Conservation (phyloP, 2,329 filamentous ascomycete genomes). For the Boeremia exigua region DNA sequence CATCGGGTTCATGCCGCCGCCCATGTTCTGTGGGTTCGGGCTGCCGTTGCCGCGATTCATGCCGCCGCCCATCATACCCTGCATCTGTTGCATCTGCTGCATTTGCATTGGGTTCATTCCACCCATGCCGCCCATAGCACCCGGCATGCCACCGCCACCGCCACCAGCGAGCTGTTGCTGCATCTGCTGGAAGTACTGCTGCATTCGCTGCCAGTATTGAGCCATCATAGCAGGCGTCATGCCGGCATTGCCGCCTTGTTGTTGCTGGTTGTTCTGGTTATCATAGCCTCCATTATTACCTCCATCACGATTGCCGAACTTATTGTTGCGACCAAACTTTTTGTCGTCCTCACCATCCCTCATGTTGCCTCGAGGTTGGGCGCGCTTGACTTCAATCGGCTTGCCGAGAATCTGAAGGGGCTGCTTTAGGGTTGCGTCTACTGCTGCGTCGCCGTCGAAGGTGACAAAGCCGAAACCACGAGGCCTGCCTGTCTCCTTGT, state of each 20-base stretch:
- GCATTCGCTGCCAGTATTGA: conserved; percentile 98
- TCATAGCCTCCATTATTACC: conserved; percentile 46
- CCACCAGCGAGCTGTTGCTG: conserved; percentile 79
- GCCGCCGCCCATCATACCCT: conserved; percentile 44
- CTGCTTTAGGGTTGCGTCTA: conserved; percentile 85
- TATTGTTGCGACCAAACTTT: conserved; percentile 47
- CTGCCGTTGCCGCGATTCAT: conserved; percentile 42
- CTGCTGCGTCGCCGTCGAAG: conserved; percentile 93
- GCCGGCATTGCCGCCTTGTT: conserved; percentile 54
- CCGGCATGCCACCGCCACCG: conserved; percentile 42
- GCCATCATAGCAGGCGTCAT: conserved; percentile 99
- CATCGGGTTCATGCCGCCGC: conserved; percentile 70
- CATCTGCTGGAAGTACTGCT: conserved; percentile 95
- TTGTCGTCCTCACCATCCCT: conserved; percentile 82
- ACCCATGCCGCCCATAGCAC: conserved; percentile 57
- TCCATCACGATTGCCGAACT: conserved; percentile 46
- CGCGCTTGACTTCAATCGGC: conserved; percentile 97
- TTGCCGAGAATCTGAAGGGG: conserved; percentile 94
- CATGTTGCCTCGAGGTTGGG: conserved; percentile 92
- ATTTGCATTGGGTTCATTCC: conserved; percentile 65
- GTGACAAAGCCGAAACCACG: conserved; percentile 98
- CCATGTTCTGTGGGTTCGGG: conserved; percentile 40
- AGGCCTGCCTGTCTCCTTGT: conserved; percentile 97
- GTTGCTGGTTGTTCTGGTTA: conserved; percentile 57
- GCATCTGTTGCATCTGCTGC: conserved; percentile 44